Base-by-base conservation (phyloP, 2,329 filamentous ascomycete species). In the Colletotrichum gloeosporioides region DNA sequence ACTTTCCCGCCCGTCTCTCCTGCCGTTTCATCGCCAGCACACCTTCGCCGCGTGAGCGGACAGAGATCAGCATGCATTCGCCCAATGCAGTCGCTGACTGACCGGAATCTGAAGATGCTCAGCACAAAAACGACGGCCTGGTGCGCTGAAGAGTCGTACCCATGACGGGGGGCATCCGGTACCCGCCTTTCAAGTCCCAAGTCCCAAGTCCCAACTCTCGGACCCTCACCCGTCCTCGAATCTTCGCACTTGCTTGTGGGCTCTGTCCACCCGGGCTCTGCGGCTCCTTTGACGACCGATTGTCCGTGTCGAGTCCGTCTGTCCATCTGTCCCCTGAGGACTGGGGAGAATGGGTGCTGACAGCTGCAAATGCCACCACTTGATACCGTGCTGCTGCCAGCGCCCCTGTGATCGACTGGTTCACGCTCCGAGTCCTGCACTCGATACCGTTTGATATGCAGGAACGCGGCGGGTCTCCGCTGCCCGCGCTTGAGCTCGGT, bases 11-110 rank as follows among this genome's bases (percentile, higher is more conserved):
- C 44, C 22, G 72, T 49, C 68, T 49, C 34, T 63, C 57, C 31
- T 62, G 55, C 15, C 53, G 73, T 76, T 76, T 76, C 73, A 76
- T 68, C 63, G 57, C 13, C 44, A 22, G 63, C 64, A 61, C 55
- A 72, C 25, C 49, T 66, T 44, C 55, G 32, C 57, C 32, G 57
- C 73, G 70, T 27, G 55, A 62, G 69, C 69, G 57, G 25, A 59
- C 69, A 53, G 63, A 73, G 69, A 73, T 76, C 69, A 57, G 39
- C 69, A 39, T 68, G 53, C 63, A 18, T 22, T 16, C 63, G 59
- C 63, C 70, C 39, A 55, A 68, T 64, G 16, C 29, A 44, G 63
- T 55, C 67, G 53, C 32, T 69, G 55, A 34, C 63, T 64, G 61
- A 32, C 53, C 53, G n/a, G 53, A 69, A 53, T 62, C 29, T 32